These are phyloP conservation scores for Phlyctochytrium bullatum DNA, from an alignment of 192 early-diverging fungal genomes.

Conservation along the genomic window DNA sequence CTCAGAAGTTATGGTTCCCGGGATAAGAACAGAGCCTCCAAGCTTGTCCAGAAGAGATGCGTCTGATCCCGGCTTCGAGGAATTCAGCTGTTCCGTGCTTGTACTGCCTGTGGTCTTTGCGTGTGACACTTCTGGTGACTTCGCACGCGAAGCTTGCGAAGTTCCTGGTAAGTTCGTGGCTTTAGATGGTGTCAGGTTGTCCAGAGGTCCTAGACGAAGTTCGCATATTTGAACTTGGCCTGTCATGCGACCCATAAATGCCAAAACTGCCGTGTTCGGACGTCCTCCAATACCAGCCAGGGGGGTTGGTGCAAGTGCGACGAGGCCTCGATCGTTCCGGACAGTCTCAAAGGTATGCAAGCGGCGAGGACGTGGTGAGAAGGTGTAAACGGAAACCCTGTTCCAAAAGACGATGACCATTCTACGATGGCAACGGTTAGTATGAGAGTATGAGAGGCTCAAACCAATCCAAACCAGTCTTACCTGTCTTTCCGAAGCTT, in stretches of 20 bases:
- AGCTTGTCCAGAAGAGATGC: too few relatives aligned
- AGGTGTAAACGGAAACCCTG: slow-evolving; percentile 79
- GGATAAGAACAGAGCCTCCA: too few relatives aligned
- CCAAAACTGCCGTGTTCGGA: slow-evolving; percentile 40
- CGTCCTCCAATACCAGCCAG: slow-evolving; percentile 26
- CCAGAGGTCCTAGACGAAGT: slow-evolving; percentile 22
- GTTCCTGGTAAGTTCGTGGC: too few relatives aligned
- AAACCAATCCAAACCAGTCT: neutral
- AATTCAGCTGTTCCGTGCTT: too few relatives aligned
- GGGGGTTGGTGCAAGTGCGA: slow-evolving; percentile 67
- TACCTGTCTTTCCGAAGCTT: slow-evolving; percentile 74
- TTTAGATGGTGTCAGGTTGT: slow-evolving; percentile 33
- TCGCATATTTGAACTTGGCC: slow-evolving; percentile 87
- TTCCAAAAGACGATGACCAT: slow-evolving; percentile 73
- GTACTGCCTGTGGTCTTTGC: too few relatives aligned
- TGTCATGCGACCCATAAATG: slow-evolving; percentile 77
- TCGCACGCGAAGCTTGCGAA: too few relatives aligned
- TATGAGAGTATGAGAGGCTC: neutral
- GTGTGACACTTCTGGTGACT: too few relatives aligned
- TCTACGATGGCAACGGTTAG: slow-evolving; percentile 32
- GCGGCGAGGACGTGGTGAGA: slow-evolving; percentile 65
- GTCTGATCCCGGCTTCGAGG: too few relatives aligned
- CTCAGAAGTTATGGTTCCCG: too few relatives aligned
- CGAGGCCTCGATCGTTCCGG: slow-evolving; percentile 80
- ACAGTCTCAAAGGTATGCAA: slow-evolving; percentile 81